phyloP scores from a whole-genome alignment of 2,329 filamentous ascomycete species.

The Penicillium verrucosum region DNA sequence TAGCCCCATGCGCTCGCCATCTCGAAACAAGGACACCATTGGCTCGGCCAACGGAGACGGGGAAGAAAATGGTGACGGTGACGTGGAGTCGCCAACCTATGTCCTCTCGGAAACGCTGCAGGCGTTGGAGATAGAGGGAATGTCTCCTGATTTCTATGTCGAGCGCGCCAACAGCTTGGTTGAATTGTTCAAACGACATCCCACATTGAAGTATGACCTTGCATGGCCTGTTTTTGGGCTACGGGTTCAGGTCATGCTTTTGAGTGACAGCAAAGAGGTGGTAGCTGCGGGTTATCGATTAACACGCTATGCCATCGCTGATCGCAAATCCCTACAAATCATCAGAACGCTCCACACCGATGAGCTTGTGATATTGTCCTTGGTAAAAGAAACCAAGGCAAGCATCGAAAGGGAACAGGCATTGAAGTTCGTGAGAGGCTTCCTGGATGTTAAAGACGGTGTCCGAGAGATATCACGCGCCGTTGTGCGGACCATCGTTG shows the following conservation, averaged over 20 bases:
- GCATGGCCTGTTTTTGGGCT: conserved; percentile 94
- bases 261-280: conserved; percentile 93
- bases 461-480: conserved; percentile 81
- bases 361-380: conserved; percentile 82
- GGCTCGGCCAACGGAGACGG: conserved; percentile 38
- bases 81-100: conserved; percentile 85
- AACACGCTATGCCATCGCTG: conserved; percentile 90
- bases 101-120: conserved; percentile 86
- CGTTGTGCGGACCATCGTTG: conserved; percentile 83
- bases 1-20: conserved; percentile 54
- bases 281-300: conserved; percentile 92
- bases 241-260: conserved; percentile 89
- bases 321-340: conserved; percentile 80
- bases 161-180: conserved; percentile 87
- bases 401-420: conserved; percentile 96
- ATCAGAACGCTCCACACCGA: conserved; percentile 88
- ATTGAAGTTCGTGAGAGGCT: conserved; percentile 90
- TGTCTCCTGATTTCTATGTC: conserved; percentile 93
- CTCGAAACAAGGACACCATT: conserved; percentile 28
- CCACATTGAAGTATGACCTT: conserved; percentile 91
- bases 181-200: conserved; percentile 91
- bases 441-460: conserved; percentile 91
- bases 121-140: conserved; percentile 79
- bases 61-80: conserved; percentile 58
- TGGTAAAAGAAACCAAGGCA: conserved; percentile 95